Conservation (phyloP, 1,284 basidiomycete genomes). For the Ganoderma sinense region DNA sequence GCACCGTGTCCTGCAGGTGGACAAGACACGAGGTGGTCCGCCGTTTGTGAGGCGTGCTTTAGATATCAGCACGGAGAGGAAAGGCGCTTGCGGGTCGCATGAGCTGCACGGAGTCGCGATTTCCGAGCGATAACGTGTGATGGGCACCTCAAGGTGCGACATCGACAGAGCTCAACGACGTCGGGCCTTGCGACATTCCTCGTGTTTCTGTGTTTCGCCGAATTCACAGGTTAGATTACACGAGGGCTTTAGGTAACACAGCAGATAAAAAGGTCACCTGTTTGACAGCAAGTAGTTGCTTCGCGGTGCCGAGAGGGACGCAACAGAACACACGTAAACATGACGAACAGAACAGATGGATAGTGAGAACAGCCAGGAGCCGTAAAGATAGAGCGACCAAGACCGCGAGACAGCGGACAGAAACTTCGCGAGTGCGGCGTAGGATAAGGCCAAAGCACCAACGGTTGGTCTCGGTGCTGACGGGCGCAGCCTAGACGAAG, state of each 20-base stretch:
- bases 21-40: neutral
- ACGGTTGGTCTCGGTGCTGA: too few species aligned
- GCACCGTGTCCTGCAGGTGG: neutral
- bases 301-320: neutral
- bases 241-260: neutral
- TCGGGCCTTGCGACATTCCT: neutral
- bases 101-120: neutral
- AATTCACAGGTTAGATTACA: neutral
- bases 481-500: too few species aligned
- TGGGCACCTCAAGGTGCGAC: neutral
- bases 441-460: too few species aligned
- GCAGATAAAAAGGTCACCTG: neutral
- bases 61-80: too few species aligned
- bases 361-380: too few species aligned
- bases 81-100: neutral
- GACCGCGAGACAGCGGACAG: too few species aligned
- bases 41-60: neutral
- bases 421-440: too few species aligned
- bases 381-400: too few species aligned
- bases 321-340: neutral
- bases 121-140: neutral
- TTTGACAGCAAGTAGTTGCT: neutral
- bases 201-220: neutral
- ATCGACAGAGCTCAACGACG: too few species aligned
- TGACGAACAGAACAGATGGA: too few species aligned